phyloP scores from a whole-genome alignment of 176 grass and related monocot genomes.

The barley (Hordeum vulgare) region DNA sequence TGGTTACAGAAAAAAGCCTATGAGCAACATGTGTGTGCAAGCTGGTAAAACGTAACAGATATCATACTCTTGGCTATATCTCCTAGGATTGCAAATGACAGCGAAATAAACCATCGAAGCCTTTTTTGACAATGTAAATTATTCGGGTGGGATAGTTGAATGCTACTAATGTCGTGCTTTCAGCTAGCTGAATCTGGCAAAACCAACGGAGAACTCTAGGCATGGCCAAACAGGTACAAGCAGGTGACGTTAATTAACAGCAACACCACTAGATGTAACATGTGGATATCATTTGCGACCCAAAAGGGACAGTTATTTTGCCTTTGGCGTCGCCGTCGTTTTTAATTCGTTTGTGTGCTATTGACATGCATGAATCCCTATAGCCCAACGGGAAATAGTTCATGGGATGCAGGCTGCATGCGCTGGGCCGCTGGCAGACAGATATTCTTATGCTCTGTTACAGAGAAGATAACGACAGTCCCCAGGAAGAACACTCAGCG shows the following conservation, averaged over 20 bases:
- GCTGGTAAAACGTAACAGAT: neutral
- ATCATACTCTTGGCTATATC: neutral
- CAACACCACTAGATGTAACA: no score
- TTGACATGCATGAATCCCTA: no score
- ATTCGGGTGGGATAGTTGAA: neutral
- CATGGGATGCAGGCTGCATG: no score
- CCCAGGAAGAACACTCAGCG: constrained; percentile 65
- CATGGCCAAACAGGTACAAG: no score
- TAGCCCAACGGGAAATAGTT: no score
- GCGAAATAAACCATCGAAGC: neutral
- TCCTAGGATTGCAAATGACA: neutral
- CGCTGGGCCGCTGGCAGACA: no score
- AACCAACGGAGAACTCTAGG: no score
- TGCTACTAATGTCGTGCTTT: neutral
- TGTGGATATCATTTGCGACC: no score
- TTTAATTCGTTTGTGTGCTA: no score
- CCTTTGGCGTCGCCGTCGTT: no score
- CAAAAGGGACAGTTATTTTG: no score
- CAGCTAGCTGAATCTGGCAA: neutral
- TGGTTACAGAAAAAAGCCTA: neutral
- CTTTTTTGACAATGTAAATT: neutral
- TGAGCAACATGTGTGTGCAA: neutral
- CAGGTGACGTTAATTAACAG: no score
- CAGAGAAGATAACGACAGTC: constrained; percentile 88
- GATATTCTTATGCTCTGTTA: constrained; percentile 21